A percentile compares a stretch with the other conserved stretches of the same genome.
These are phyloP conservation scores for Cairneyella variabilis DNA, from an alignment of 495 filamentous ascomycete species.

Conservation along the genomic window DNA sequence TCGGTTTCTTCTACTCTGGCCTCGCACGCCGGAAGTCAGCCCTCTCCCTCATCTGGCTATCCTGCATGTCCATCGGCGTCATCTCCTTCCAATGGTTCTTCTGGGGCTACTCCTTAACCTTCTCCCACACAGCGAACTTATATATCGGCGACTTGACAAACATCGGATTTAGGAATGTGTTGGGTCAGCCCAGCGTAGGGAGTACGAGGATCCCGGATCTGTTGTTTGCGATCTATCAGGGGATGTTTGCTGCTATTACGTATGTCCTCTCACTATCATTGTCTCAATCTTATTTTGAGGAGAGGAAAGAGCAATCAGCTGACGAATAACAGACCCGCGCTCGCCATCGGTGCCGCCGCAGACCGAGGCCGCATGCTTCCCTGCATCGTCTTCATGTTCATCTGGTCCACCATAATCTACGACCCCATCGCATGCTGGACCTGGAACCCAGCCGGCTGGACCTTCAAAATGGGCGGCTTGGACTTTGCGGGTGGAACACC, in stretches of 20 bases:
- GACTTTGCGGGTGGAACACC: constrained; percentile 97
- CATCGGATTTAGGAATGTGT: constrained; percentile 77
- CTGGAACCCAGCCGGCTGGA: constrained; percentile 89
- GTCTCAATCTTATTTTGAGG: background rate
- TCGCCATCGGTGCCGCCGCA: constrained; percentile 87
- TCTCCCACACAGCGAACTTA: constrained; percentile 75
- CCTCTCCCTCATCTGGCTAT: constrained; percentile 92
- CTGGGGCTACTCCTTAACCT: constrained; percentile 94
- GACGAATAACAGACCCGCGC: constrained; percentile 53
- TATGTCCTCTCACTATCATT: background rate
- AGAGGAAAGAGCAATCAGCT: background rate
- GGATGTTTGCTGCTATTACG: constrained; percentile 97
- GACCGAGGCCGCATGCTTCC: constrained; percentile 51
- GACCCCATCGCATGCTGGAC: constrained; percentile 97
- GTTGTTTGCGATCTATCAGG: constrained; percentile 89
- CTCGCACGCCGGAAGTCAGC: constrained; percentile 94
- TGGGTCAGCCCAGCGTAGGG: constrained; percentile 75
- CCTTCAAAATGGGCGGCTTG: constrained; percentile 74
- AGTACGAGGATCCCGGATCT: constrained; percentile 77
- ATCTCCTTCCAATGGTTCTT: constrained; percentile 99
- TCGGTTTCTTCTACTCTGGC: constrained; percentile 98
- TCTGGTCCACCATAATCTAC: constrained; percentile 94
- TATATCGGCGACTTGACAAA: constrained; percentile 86
- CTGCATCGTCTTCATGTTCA: constrained; percentile 78
- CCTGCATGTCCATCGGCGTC: constrained; percentile 86